These are phyloP conservation scores for Kodamaea neixiangensis DNA, from an alignment of 805 yeast species.

Conservation along the genomic window DNA sequence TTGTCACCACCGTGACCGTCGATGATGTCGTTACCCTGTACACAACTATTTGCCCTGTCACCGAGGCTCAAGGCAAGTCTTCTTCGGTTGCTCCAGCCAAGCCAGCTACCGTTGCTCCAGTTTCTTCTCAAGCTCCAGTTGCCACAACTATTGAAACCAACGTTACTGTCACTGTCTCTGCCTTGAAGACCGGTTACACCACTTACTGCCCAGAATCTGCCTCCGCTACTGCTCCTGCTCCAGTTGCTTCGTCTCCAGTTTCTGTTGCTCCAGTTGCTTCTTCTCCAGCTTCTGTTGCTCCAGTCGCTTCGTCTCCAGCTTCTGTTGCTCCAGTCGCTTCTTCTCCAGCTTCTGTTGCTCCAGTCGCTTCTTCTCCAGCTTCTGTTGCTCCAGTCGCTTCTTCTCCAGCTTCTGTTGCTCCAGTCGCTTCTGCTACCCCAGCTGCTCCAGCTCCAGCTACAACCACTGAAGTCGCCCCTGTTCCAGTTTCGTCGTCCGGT, in stretches of 20 bases:
- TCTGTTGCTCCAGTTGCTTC: slow-evolving; percentile 9
- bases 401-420: slow-evolving; percentile 14
- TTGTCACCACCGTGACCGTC: slow-evolving; percentile 15
- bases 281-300: slow-evolving; percentile 15
- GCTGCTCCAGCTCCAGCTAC: slow-evolving; percentile 18
- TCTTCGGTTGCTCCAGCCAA: slow-evolving; percentile 11
- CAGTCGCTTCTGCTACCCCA: slow-evolving; percentile 12
- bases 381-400: slow-evolving; percentile 13
- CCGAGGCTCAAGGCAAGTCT: slow-evolving; percentile 1
- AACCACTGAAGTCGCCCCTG: slow-evolving; percentile 5
- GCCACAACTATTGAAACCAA: slow-evolving; percentile 13
- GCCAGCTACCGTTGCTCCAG: slow-evolving; percentile 8
- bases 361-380: slow-evolving; percentile 13
- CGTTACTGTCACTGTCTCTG: slow-evolving; percentile 12
- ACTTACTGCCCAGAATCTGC: slow-evolving; percentile 2
- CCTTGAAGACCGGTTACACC: too few relatives aligned
- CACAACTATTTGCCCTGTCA: slow-evolving; percentile 11
- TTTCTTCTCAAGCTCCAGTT: slow-evolving; percentile 12
- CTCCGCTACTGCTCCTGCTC: slow-evolving; percentile 8
- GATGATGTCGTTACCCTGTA: slow-evolving; percentile 1
- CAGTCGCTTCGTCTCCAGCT: slow-evolving; percentile 8
- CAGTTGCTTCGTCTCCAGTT: slow-evolving; percentile 10
- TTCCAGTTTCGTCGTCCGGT: slow-evolving; percentile 9
- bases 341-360: slow-evolving; percentile 6
- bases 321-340: slow-evolving; percentile 10